Base-by-base conservation (phyloP, 192 early-diverging fungal genomes). In the Coemansia sp. region DNA sequence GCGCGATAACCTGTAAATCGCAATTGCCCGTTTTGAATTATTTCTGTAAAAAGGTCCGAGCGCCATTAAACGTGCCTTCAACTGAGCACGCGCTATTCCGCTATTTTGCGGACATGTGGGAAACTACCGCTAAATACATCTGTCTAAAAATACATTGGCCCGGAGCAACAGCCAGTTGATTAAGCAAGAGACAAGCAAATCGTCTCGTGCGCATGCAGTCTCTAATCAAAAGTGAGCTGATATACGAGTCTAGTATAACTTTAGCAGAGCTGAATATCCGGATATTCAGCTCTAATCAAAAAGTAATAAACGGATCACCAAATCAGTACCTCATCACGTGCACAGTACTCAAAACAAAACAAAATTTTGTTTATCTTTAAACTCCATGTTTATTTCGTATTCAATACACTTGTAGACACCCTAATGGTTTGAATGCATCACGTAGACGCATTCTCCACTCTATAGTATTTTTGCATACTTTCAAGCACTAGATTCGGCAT, bases 331-430 rank as follows among this genome's bases (percentile, higher is more conserved):
- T 8, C 8, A 1, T 49, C n/a, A 49, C 48, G 48, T 49, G 48
- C 6, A n/a, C 19, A 2, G 2, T 21, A 7, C 2, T 19, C 1
- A 49, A 49, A 49, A 49, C 48, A 49, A 49, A 49, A 49, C 48
- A 49, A 49, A 19, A 19, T 14, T 53, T 53, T 53, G 51, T 53
- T 53, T 53, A 53, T 53, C 51, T 23, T 53, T 53, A 5, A 45
- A 25, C 19, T 45, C 43, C 48, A 49, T n/a, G 48, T 22, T 49
- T 49, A 49, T 49, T 49, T 21, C 19, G n/a, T 21, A 7, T 21
- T 22, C 19, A 19, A 8, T 49, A 49, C 7, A 15, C 48, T 49
- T 45, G 14, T 45, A 45, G 41, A 49, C 48, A 17, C 17, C 8
- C 50, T 52, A 12, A 23, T 14, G 24, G 2, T 23, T 3, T 53